These are phyloP conservation scores for Colletotrichum tropicale DNA, from an alignment of 2,329 filamentous ascomycete genomes.

Conservation along the genomic window DNA sequence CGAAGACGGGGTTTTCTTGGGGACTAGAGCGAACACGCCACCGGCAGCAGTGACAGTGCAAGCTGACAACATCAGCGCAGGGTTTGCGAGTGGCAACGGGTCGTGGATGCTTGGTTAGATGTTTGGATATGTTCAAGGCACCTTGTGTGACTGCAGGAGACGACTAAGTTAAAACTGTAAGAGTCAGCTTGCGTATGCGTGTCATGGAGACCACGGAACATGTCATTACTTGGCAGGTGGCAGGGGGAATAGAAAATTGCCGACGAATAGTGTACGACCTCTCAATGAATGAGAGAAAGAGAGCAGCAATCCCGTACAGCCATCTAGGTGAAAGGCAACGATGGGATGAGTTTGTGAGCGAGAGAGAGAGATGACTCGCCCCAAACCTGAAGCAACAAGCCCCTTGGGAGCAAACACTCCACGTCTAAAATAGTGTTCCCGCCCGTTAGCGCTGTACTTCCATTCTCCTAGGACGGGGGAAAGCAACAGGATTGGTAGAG, in stretches of 20 bases:
- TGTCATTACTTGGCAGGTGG: background rate
- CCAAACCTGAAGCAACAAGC: background rate
- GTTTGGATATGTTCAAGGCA: background rate
- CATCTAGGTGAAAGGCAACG: background rate
- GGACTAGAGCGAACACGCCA: background rate
- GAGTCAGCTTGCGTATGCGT: slow-evolving; percentile 5
- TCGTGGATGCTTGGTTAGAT: background rate
- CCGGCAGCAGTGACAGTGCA: background rate
- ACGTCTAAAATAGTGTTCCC: slow-evolving; percentile 1
- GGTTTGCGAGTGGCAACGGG: background rate
- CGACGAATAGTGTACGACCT: background rate
- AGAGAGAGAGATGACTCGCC: background rate
- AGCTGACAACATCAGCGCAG: background rate
- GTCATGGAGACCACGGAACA: background rate
- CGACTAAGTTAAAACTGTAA: background rate
- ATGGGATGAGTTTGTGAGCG: background rate
- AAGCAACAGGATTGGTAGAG: background rate
- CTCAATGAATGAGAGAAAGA: background rate
- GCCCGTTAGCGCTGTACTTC: background rate
- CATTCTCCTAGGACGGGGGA: background rate
- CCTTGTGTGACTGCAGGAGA: background rate
- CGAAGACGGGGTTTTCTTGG: background rate
- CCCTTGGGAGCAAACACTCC: background rate
- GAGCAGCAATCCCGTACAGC: background rate
- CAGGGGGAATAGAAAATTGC: background rate